Evolutionary conservation across 2,329 filamentous ascomycete genomes (phyloP), one percentile per base, ranked within the genome.

Genomic region (Fusarium ambrosium): DNA sequence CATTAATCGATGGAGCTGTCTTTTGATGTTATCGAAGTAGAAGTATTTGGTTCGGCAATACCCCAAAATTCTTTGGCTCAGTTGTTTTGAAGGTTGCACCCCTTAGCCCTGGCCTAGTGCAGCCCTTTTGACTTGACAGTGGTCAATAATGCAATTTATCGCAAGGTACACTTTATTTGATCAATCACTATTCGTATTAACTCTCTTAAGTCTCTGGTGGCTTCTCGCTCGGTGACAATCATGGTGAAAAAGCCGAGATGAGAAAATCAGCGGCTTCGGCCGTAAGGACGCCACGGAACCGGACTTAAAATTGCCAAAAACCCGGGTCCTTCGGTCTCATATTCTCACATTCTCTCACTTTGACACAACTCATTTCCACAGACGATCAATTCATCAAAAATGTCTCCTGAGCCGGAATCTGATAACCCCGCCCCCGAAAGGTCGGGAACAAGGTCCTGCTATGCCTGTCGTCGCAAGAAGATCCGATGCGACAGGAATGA

Each of bases 381-480:
- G 24, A n/a, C 16, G 11, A 53, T 53, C 48, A 53, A 53, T 6
- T 29, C 18, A 29, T 13, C 29, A 56, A 14, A 56, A 56, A 59
- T 59, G 55, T 13, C 32, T 14, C 32, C 34, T n/a, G 55, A 59
- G 36, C 22, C 55, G 32, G 20, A 37, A 24, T 37, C 55, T 24
- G 55, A 59, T 59, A 59, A 18, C n/a, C 55, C 45, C 56, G 29
- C 4, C 24, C 4, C 36, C 16, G 56, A 14, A 5, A 32, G 9
- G 18, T 6, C 7, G 3, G 34, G 22, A 27, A n/a, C 62, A 1
- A 56, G 67, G 4, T 68, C 67, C 0, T 69, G 64, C 8, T 43
- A 62, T 18, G n/a, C 6, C 6, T 68, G 67, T 56, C 53, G 67
- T 10, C 24, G 32, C 3, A 69, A 68, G 32, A 69, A 69, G 37